Percentiles rank a stretch among this genome's conserved stretches.
Evolutionary conservation across 805 yeast genomes (phyloP).

Genomic region (Candida germanica): DNA sequence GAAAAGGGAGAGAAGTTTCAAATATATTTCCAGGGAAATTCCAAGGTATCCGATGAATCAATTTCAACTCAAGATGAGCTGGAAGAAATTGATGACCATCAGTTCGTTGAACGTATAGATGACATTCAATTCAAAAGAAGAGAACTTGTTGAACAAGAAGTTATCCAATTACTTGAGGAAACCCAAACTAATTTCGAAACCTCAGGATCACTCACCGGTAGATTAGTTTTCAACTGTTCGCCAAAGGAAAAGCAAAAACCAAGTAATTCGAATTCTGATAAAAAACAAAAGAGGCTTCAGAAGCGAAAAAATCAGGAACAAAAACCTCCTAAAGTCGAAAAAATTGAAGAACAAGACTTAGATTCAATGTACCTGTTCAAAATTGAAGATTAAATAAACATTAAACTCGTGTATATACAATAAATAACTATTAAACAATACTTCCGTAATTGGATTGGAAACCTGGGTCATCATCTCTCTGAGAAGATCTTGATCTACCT

Average conservation of each 20-base stretch:
- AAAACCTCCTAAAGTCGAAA: constrained; percentile 3
- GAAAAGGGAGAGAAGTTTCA: constrained; percentile 31
- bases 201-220: constrained; percentile 25
- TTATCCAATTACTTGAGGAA: constrained; percentile 29
- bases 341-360: constrained; percentile 29
- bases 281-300: constrained; percentile 15
- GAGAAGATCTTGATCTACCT: constrained; percentile 9
- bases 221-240: constrained; percentile 22
- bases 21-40: constrained; percentile 5
- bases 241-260: constrained; percentile 12
- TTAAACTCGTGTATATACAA: neutral
- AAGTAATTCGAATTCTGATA: constrained; percentile 9
- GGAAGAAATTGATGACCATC: constrained; percentile 7
- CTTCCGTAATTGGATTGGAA: constrained; percentile 27
- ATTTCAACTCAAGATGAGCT: constrained; percentile 5
- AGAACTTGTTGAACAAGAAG: constrained; percentile 24
- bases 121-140: constrained; percentile 24
- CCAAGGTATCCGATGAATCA: neutral
- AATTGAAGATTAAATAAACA: constrained; percentile 28
- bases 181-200: constrained; percentile 24
- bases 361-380: constrained; percentile 40
- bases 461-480: constrained; percentile 5
- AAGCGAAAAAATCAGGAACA: constrained; percentile 15
- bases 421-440: constrained; percentile 17
- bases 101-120: constrained; percentile 3